Evolutionary conservation across 371 early-diverging fungal species (phyloP).

Genomic region (Apophysomyces ossiformis): DNA sequence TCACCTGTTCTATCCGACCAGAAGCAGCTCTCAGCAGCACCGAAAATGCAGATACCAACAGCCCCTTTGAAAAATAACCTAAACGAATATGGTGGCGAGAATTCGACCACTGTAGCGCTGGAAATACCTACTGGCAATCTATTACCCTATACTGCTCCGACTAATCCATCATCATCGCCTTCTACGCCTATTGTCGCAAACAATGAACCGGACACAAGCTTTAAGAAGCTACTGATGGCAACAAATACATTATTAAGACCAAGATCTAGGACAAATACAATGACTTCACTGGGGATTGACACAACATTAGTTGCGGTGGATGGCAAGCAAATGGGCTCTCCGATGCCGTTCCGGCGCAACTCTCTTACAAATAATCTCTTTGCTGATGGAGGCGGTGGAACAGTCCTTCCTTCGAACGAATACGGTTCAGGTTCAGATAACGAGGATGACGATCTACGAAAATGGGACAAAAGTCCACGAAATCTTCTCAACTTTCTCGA

Average conservation of each 20-base stretch:
- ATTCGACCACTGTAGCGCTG: constrained; percentile 18
- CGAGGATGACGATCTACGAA: constrained; percentile 58
- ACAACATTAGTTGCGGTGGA: constrained; percentile 31
- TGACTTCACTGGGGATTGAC: constrained; percentile 39
- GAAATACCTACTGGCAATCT: constrained; percentile 12
- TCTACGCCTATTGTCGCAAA: constrained; percentile 7
- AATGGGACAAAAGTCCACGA: constrained; percentile 43
- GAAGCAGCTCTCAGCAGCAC: constrained; percentile 15
- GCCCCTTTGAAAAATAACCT: constrained; percentile 9
- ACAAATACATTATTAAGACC: constrained; percentile 39
- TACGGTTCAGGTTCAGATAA: constrained; percentile 64
- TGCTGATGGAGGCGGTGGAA: constrained; percentile 28
- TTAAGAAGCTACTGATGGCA: constrained; percentile 35
- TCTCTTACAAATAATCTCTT: constrained; percentile 25
- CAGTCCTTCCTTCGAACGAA: constrained; percentile 54
- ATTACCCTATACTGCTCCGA: constrained; percentile 6
- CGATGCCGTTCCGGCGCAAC: constrained; percentile 49
- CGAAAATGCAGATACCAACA: constrained; percentile 24
- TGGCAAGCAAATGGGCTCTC: constrained; percentile 27
- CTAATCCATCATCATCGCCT: not conserved
- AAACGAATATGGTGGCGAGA: constrained; percentile 14
- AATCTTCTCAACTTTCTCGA: constrained; percentile 46
- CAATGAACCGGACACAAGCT: constrained; percentile 25
- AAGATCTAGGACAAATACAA: constrained; percentile 63
- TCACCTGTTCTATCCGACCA: constrained; percentile 23